Conservation (phyloP, 2,329 filamentous ascomycete species). For the Trichoderma endophyticum region DNA sequence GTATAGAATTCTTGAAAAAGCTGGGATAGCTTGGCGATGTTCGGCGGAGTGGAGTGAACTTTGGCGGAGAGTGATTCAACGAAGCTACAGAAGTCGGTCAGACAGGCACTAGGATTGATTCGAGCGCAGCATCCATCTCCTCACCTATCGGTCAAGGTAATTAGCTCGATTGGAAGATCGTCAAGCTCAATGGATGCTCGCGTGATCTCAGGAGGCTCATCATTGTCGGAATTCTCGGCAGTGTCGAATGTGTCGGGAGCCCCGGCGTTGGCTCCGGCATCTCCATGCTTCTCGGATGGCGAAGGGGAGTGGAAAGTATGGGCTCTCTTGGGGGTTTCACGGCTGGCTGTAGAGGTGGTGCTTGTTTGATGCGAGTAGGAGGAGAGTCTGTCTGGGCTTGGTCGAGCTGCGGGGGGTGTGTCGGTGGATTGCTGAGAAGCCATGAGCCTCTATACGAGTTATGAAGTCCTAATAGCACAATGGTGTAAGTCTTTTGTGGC, state of each 20-base stretch:
- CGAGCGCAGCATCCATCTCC: conserved; percentile 7
- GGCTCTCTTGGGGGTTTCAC: conserved; percentile 41
- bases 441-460: conserved; percentile 29
- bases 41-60: conserved; percentile 79
- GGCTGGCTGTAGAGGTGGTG: conserved; percentile 30
- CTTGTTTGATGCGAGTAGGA: conserved; percentile 29
- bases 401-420: conserved; percentile 30
- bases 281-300: conserved; percentile 27
- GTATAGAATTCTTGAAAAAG: conserved; percentile 94
- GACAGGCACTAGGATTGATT: neutral
- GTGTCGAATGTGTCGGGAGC: conserved; percentile 51
- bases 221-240: conserved; percentile 38
- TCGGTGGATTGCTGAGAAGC: conserved; percentile 31
- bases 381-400: conserved; percentile 29
- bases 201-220: conserved; percentile 46
- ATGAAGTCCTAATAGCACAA: neutral
- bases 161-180: conserved; percentile 88
- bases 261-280: conserved; percentile 29
- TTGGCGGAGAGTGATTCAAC: conserved; percentile 85
- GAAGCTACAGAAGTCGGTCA: conserved; percentile 57
- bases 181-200: conserved; percentile 70
- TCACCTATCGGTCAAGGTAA: conserved; percentile 84
- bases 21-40: conserved; percentile 75
- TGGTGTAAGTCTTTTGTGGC: conserved; percentile 6
- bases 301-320: conserved; percentile 45